Evolutionary conservation across 2,329 filamentous ascomycete species (phyloP), one percentile per base, ranked within the genome.

Genomic region (Lasiodiplodia sp.): DNA sequence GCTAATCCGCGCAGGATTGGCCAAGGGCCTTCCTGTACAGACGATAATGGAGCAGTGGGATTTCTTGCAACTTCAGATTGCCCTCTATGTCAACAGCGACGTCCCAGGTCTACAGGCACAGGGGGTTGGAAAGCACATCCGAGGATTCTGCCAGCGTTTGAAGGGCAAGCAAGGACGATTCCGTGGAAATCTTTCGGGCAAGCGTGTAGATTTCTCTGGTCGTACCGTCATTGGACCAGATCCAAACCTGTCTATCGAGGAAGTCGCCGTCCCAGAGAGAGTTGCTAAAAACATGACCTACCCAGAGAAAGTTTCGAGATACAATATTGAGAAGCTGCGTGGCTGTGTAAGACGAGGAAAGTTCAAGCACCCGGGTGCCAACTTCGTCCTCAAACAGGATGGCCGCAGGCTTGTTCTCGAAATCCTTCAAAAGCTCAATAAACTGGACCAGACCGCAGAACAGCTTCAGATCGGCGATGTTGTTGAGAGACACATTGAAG

Each of bases 21-120:
- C 91, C 70, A 94, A 93, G 73, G 95, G 95, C 11, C 92, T 94
- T 16, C 89, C 93, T 0, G 87, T 99, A 2, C 88, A 92, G 72
- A 96, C 93, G 0, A 92, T 98, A 68, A 96, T 98, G 90, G 96
- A 99, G 78, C 94, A 97, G 74, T 99, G 96, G 96, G 96, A 99
- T 77, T 98, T 95, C 75, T 84, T 99, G 70, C 95, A 98, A 76
- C 86, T 97, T 10, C 94, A 98, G 76, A 92, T 98, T 70, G 96
- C 95, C 70, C 94, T 98, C 86, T 98, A 99, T 78, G 95, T 99
- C 79, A 98, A 99, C 82, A 97, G 94, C 71, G 94, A 97, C 74
- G 90, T 97, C 2, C 96, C 96, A 0, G 95, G 95, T 34, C 86
- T 99, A n/a, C 91, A 94, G 73, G 28, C 64, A 12, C 93, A 96